These are phyloP conservation scores for Jaapia argillacea DNA, from an alignment of 768 basidiomycete genomes.

Conservation along the genomic window DNA sequence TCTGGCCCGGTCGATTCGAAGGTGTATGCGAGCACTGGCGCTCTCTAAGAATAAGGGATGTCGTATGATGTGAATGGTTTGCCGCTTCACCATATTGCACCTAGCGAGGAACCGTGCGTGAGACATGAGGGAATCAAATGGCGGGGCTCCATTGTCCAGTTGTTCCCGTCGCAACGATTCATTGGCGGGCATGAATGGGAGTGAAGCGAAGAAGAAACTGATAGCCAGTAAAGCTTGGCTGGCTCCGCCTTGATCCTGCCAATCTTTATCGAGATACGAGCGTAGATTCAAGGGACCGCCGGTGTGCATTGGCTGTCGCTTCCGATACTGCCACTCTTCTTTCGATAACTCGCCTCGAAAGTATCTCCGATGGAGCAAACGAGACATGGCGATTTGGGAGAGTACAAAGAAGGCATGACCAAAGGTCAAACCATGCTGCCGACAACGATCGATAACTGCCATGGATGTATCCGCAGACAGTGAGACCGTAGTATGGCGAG, in stretches of 20 bases:
- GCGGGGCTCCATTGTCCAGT: conserved; percentile 29
- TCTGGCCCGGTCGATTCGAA: conserved; percentile 10
- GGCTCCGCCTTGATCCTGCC: conserved; percentile 35
- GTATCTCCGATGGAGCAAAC: conserved; percentile 37
- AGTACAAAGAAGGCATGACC: conserved; percentile 40
- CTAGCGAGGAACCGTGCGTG: conserved; percentile 37
- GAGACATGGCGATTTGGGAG: conserved; percentile 41
- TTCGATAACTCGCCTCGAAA: conserved; percentile 35
- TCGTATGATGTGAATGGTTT: conserved; percentile 21
- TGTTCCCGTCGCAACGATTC: conserved; percentile 27
- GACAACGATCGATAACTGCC: conserved; percentile 27
- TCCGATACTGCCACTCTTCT: conserved; percentile 43
- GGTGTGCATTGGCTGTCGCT: conserved; percentile 35
- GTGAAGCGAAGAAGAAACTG: conserved; percentile 29
- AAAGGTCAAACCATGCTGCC: conserved; percentile 33
- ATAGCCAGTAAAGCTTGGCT: conserved; percentile 33
- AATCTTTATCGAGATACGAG: conserved; percentile 35
- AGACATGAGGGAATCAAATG: conserved; percentile 31
- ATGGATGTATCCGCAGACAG: conserved; percentile 21
- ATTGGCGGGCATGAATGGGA: conserved; percentile 36
- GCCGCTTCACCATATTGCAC: conserved; percentile 24
- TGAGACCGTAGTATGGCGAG: conserved; percentile 13
- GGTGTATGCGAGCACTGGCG: conserved; percentile 12
- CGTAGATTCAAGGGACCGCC: conserved; percentile 43
- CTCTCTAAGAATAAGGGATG: conserved; percentile 42